Conservation (phyloP, 768 basidiomycete species). For the Hydnum rufescens region DNA sequence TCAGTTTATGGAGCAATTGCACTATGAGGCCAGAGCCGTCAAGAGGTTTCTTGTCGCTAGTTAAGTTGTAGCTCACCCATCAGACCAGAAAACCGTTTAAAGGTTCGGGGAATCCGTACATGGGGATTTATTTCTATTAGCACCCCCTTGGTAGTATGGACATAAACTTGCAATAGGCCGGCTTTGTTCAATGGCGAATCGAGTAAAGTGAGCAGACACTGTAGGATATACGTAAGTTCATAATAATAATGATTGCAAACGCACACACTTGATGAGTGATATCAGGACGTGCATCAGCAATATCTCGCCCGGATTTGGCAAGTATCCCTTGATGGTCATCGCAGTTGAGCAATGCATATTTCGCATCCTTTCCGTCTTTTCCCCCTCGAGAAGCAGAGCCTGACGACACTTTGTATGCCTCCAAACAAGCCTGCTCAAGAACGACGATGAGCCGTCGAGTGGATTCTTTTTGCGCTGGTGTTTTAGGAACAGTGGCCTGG, state of each 20-base stretch:
- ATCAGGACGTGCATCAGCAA: constrained; percentile 96
- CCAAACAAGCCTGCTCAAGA: constrained; percentile 84
- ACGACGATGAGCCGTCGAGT: constrained; percentile 66
- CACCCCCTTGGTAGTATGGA: constrained; percentile 89
- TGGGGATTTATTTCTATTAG: constrained; percentile 97
- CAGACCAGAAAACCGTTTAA: constrained; percentile 93
- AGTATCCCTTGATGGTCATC: constrained; percentile 98
- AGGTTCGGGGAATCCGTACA: constrained; percentile 92
- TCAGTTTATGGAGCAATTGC: constrained; percentile 89
- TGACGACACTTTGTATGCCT: constrained; percentile 73
- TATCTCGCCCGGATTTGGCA: constrained; percentile 93
- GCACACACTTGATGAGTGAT: constrained; percentile 96
- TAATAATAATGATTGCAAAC: constrained; percentile 12
- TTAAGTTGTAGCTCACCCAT: constrained; percentile 45
- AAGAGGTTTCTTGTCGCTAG: neutral
- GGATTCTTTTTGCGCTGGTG: constrained; percentile 23
- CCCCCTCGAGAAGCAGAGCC: constrained; percentile 23
- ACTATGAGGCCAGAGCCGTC: constrained; percentile 28
- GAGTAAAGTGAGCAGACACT: constrained; percentile 90
- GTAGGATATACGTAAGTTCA: constrained; percentile 2
- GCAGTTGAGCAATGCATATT: constrained; percentile 93
- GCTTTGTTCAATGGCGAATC: constrained; percentile 98
- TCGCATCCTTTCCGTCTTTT: constrained; percentile 51
- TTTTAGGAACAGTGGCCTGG: constrained; percentile 49
- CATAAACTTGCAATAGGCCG: constrained; percentile 89